Base-by-base conservation (phyloP, 495 filamentous ascomycete genomes). In the Patellaria atrata region DNA sequence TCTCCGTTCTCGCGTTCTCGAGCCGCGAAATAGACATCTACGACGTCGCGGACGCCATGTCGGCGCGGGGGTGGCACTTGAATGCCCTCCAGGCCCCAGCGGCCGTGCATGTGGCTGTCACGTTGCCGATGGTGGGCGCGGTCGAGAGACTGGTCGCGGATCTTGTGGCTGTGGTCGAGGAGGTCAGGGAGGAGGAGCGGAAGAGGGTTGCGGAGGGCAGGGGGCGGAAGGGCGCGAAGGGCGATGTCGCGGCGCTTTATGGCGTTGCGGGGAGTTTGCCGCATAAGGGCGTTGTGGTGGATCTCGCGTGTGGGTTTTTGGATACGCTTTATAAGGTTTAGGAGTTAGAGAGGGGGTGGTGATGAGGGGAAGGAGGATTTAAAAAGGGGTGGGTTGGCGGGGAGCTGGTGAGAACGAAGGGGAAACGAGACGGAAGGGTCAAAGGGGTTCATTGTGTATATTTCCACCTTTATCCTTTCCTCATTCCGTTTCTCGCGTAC, bases 41-140 rank as follows among this genome's bases (percentile, higher is more conserved):
- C 43, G 55, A 58, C 39, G 41, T 60, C 16, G 57, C 57, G 11
- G 56, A 59, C 34, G 50, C 23, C 5, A 96, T 99, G 74, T 70
- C 65, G 29, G 64, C 63, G 2, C 72, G 73, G 45, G 89, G 89
- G 15, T 99, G 89, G 89, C 89, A 96, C 57, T 67, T 99, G 30
- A 99, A 94, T 50, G 83, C 87, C 5, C 64, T 96, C 33, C 89
- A 99, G 52, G 73, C 72, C 32, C 89, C 89, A 5, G 71, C 91
- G 0, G 91, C 83, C n/a, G 81, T 99, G 14, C 89, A 99, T 57
- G 78, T 94, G 17, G 89, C 89, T n/a, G 81, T 94, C 30, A 96
- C 91, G 1, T 46, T 84, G 46, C 89, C 87, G 9, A 78, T 92
- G n/a, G 73, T 77, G 6, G 66, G 64, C 41, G 75, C 74, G 23